A percentile compares a stretch with the other conserved stretches of the same genome.
Evolutionary conservation across 2,329 filamentous ascomycete species (phyloP).

Genomic region (Pezicula radicicola): DNA sequence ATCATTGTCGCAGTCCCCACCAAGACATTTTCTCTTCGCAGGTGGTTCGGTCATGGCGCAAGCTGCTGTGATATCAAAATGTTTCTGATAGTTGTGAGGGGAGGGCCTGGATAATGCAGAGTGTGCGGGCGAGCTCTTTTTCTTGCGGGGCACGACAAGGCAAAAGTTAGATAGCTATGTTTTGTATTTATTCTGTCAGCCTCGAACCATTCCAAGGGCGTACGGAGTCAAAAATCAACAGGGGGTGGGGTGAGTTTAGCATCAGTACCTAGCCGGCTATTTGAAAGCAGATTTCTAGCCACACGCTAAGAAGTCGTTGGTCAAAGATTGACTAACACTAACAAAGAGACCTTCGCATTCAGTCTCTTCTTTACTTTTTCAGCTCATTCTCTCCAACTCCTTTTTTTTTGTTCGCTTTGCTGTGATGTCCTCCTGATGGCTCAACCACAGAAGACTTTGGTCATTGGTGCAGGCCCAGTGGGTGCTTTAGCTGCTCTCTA

Average conservation of each 20-base stretch:
- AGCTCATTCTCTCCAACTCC: neutral
- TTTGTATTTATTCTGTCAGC: constrained; percentile 13
- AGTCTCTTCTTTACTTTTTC: neutral
- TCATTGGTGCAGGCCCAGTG: constrained; percentile 91
- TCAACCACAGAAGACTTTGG: constrained; percentile 51
- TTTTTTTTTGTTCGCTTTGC: neutral
- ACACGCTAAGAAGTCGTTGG: too few relatives aligned
- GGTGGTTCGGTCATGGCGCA: constrained; percentile 36
- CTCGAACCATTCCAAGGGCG: too few relatives aligned
- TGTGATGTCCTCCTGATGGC: neutral
- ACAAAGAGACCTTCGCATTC: too few relatives aligned
- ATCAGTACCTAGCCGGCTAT: neutral
- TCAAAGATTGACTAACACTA: too few relatives aligned
- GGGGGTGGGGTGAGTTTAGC: constrained; percentile 8
- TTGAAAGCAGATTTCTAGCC: constrained; percentile 1
- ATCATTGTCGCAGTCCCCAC: constrained; percentile 81
- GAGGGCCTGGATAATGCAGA: too few relatives aligned
- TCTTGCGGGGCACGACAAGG: constrained; percentile 11
- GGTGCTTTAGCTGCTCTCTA: constrained; percentile 90
- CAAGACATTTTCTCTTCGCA: constrained; percentile 69
- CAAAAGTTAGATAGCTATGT: constrained; percentile 10
- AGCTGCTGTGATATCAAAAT: too few relatives aligned
- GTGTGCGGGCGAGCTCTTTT: neutral
- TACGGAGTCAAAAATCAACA: neutral
- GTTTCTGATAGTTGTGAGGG: neutral